Evolutionary conservation across 352 stramenopile species (phyloP).

Genomic region (Phytophthora quininea): DNA sequence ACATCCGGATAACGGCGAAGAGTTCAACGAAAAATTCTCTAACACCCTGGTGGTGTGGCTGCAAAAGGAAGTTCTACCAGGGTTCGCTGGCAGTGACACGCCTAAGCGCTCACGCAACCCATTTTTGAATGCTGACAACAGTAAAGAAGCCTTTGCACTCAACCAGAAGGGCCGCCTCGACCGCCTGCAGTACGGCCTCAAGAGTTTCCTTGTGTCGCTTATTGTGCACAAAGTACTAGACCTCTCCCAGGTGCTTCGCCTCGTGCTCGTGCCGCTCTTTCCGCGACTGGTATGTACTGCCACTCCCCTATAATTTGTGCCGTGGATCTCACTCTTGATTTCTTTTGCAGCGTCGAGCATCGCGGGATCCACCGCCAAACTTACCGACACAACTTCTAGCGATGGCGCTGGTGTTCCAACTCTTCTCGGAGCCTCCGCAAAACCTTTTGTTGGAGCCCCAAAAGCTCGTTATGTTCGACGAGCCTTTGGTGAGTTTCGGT

Average conservation of each 20-base stretch:
- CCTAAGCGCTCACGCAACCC: conserved; percentile 82
- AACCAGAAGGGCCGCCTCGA: conserved; percentile 88
- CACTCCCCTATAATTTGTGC: background rate
- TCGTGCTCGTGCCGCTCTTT: conserved; percentile 84
- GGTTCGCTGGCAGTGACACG: conserved; percentile 78
- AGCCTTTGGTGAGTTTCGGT: conserved; percentile 73
- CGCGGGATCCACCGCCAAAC: conserved; percentile 75
- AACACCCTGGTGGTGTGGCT: conserved; percentile 87
- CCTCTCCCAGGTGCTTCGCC: conserved; percentile 80
- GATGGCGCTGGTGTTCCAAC: conserved; percentile 85
- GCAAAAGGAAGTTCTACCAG: conserved; percentile 85
- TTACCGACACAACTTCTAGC: conserved; percentile 81
- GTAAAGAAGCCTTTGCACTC: conserved; percentile 79
- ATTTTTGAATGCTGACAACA: conserved; percentile 82
- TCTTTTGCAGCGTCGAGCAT: conserved; percentile 54
- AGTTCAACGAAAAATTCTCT: conserved; percentile 86
- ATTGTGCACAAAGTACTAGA: conserved; percentile 89
- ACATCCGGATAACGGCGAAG: conserved; percentile 81
- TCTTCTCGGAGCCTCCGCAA: conserved; percentile 85
- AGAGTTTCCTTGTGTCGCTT: conserved; percentile 83
- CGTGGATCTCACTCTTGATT: conserved; percentile 8
- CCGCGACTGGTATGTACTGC: conserved; percentile 56
- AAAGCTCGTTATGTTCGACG: conserved; percentile 85
- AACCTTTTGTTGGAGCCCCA: conserved; percentile 80
- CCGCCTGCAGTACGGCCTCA: conserved; percentile 86